Base-by-base conservation (phyloP, 441 rosid species). In the Breynia disticha region DNA sequence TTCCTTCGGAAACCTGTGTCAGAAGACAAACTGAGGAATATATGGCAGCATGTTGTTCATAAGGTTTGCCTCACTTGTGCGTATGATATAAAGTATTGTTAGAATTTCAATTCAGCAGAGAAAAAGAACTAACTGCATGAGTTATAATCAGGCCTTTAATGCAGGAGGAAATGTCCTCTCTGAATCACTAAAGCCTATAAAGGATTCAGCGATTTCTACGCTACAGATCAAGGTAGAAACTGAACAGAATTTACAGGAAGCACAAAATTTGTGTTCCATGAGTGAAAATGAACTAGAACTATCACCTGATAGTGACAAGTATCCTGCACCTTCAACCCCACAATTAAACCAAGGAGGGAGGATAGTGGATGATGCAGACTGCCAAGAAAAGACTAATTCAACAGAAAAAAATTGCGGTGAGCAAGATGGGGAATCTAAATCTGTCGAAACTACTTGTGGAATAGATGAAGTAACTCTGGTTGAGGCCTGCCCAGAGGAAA, bases 41-140 rank as follows among this genome's bases (percentile, higher is more conserved):
- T 93, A 62, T 93, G 97, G 99, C 99, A 93, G 65, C 99, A 93
- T 20, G 96, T 93, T 56, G 90, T 87, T 67, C 97, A 89, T 59
- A 89, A 89, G 93, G 99, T 28, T 9, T 28, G 35, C 8, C 35
- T 4, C 3, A 2, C 5, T 28, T 28, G 1, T 28, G 35, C 4
- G 5, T 28, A 28, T 28, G 35, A 28, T 28, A 28, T 89, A 53
- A 24, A 50, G 20, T 24, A 8, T 28, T 35, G 48, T 59, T 24
- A 19, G 6, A 19, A 42, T 21, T 55, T 60, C 21, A 50, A 50
- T 19, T 51, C 44, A 61, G 15, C 37, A 55, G 41, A 22, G 49
- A 24, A 17, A 48, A 9, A 14, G 13, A 6, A 20, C 16, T 16
- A n/a, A 47, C 35, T 28, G 35, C 35, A 28, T 28, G 5, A 28